These are phyloP conservation scores for Glycine soja DNA, from an alignment of 306 rosid genomes.

Conservation along the genomic window DNA sequence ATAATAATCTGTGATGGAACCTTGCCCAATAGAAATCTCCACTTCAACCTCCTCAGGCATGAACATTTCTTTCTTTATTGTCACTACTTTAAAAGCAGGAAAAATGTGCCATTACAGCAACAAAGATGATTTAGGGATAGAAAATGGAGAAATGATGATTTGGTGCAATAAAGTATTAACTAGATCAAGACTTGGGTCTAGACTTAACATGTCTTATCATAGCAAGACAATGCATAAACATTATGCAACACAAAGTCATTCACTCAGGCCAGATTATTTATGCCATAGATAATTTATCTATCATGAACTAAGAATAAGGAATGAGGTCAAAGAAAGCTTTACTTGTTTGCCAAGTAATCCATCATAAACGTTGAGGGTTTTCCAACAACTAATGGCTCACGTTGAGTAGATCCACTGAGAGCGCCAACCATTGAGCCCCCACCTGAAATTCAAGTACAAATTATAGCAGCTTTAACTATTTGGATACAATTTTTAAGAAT, in stretches of 20 bases:
- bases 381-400: constrained; percentile 94
- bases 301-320: constrained; percentile 19
- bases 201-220: not conserved
- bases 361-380: constrained; percentile 99
- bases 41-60: not conserved
- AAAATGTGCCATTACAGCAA: not conserved
- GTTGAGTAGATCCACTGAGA: constrained; percentile 85
- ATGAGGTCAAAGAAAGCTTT: constrained; percentile 41
- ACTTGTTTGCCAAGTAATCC: constrained; percentile 91
- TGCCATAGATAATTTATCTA: not conserved
- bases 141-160: not conserved
- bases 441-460: constrained; percentile 63
- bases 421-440: constrained; percentile 99
- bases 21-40: not conserved
- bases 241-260: not conserved
- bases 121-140: not conserved
- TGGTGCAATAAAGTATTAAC: not conserved
- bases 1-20: constrained; percentile 8
- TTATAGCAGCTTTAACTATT: not conserved
- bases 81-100: not conserved
- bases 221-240: constrained; percentile 5
- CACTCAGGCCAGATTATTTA: constrained; percentile 7
- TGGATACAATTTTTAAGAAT: constrained; percentile 12
- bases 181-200: not conserved
- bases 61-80: constrained; percentile 17